Evolutionary conservation across 805 yeast species (phyloP), one percentile per base, ranked within the genome.

Genomic region (Schizosaccharomyces pombe): DNA sequence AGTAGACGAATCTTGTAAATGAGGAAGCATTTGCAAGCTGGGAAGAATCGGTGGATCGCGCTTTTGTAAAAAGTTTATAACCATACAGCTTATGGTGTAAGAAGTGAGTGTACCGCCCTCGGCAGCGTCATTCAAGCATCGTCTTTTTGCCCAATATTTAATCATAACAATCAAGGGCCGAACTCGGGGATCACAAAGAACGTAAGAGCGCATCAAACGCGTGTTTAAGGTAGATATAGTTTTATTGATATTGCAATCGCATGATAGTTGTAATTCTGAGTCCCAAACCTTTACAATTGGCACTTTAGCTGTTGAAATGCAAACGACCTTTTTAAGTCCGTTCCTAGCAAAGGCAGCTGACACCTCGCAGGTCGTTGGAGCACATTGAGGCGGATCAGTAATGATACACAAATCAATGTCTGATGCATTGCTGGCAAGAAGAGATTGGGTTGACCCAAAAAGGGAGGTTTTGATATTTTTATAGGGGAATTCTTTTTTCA

Each of bases 231-330:
- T 53, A 12, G 63, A 62, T 47, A 59, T 51, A 16, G 59, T 57
- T 32, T 60, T 60, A 55, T 61, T 61, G 53, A 60, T 55, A 55
- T 61, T 61, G 58, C 61, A 58, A 54, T 61, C 63, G 49, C 63
- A 61, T 19, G 60, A 54, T 9, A 61, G 40, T n/a, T 56, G 49
- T 22, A 47, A 54, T 47, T 60, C 62, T 14, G 60, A 57, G 49
- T 61, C 63, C 62, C 62, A 59, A 19, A 61, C 55, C 52, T 60
- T 60, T 16, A 58, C 63, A 33, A 61, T 61, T 30, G 63, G 63
- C 4, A 61, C 63, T 39, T 58, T 60, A 19, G 63, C 63, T 2
- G 56, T 55, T 1, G 63, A 61, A 9, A 61, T 60, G 52, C 63
- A 61, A 5, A 59, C 55, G 2, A 61, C 56, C 9, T 61, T 53